These are phyloP conservation scores for Trichomonascaceae sp. DNA, from an alignment of 1,139 yeast genomes.

Conservation along the genomic window DNA sequence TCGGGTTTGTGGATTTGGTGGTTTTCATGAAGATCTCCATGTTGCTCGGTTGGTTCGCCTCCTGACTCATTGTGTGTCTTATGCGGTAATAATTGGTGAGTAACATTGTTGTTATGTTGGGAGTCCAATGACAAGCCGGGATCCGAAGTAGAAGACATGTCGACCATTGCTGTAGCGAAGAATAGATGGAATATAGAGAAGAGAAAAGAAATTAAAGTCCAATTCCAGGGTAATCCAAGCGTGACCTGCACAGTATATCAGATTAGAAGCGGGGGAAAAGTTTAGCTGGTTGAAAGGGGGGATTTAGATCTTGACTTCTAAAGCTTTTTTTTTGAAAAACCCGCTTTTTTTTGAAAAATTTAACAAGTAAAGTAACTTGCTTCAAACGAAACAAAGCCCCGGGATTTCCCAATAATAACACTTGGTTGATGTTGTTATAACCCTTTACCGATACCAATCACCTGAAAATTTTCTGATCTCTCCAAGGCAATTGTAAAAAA, in stretches of 20 bases:
- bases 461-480: not conserved
- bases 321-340: too few relatives aligned
- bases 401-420: not conserved
- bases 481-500: not conserved
- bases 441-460: not conserved
- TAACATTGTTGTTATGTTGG: not conserved
- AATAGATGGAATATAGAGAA: not conserved
- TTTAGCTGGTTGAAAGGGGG: too few relatives aligned
- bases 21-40: not conserved
- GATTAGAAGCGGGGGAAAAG: not conserved
- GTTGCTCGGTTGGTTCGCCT: not conserved
- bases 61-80: not conserved
- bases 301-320: not conserved
- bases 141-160: not conserved
- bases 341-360: not conserved
- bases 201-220: not conserved
- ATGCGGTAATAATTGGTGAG: not conserved
- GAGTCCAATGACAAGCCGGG: not conserved
- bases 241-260: not conserved
- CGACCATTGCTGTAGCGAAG: not conserved
- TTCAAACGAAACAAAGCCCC: not conserved
- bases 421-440: not conserved
- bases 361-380: not conserved
- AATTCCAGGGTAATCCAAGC: not conserved
- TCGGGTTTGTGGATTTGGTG: not conserved